phyloP scores from a whole-genome alignment of 2,329 filamentous ascomycete genomes.

The Tolypocladium ophioglossoides region DNA sequence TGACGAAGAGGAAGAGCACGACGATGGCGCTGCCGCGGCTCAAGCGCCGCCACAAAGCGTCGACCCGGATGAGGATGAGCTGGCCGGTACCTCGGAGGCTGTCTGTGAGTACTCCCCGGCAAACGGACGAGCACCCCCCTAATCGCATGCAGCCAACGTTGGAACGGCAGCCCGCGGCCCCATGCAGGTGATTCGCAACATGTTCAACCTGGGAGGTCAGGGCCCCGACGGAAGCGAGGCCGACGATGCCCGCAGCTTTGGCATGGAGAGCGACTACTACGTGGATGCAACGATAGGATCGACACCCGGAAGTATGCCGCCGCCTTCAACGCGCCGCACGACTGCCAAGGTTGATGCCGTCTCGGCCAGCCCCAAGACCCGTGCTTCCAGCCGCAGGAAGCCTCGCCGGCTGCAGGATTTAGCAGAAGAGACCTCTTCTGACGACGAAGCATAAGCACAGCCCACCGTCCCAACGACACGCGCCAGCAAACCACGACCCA shows the following conservation, averaged over 20 bases:
- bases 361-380: not conserved
- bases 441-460: not conserved
- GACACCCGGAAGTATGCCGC: conserved; percentile 9
- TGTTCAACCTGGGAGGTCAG: not conserved
- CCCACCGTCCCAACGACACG: not conserved
- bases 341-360: not conserved
- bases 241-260: conserved; percentile 24
- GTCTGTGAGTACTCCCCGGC: not conserved
- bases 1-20: conserved; percentile 5
- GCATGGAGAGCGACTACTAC: conserved; percentile 23
- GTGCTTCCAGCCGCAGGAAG: not conserved
- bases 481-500: not conserved
- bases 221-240: conserved; percentile 12
- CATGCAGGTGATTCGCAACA: not conserved
- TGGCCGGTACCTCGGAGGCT: conserved; percentile 4
- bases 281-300: conserved; percentile 26
- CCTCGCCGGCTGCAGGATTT: not conserved
- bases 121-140: not conserved
- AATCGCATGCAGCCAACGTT: not conserved
- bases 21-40: not conserved
- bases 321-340: not conserved
- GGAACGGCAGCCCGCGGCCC: not conserved
- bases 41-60: not conserved
- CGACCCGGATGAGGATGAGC: conserved; percentile 11
- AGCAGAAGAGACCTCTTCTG: not conserved